Conservation (phyloP, 352 stramenopile genomes). For the Globisporangium camurandrum region DNA sequence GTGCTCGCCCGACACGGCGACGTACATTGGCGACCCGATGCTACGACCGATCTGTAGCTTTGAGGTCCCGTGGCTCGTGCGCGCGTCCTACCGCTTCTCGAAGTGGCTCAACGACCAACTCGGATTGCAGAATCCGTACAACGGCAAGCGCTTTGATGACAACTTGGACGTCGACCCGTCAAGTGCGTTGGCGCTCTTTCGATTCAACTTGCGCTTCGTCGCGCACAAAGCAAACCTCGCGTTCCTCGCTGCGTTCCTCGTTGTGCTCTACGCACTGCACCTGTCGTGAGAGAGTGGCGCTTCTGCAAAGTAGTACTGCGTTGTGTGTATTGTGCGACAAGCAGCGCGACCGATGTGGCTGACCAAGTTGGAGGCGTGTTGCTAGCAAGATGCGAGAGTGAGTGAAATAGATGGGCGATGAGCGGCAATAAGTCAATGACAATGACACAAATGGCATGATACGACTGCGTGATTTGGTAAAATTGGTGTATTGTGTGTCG, state of each 20-base stretch:
- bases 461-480: too few species aligned
- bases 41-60: slow-evolving; percentile 78
- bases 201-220: slow-evolving; percentile 84
- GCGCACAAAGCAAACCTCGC: slow-evolving; percentile 81
- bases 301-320: too few species aligned
- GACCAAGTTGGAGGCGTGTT: too few species aligned
- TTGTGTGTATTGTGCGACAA: too few species aligned
- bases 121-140: slow-evolving; percentile 61
- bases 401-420: too few species aligned
- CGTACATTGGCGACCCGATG: slow-evolving; percentile 81
- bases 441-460: too few species aligned
- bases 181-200: slow-evolving; percentile 31
- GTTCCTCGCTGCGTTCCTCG: slow-evolving; percentile 44
- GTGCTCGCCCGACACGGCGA: slow-evolving; percentile 53
- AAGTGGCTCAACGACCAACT: slow-evolving; percentile 68
- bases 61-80: slow-evolving; percentile 70
- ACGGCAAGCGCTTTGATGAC: slow-evolving; percentile 61
- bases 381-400: too few species aligned
- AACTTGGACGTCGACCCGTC: slow-evolving; percentile 58
- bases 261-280: slow-evolving; percentile 63
- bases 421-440: too few species aligned
- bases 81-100: slow-evolving; percentile 69
- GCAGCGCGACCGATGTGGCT: too few species aligned
- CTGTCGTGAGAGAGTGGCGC: too few species aligned
- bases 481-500: too few species aligned